Evolutionary conservation across 2,329 filamentous ascomycete genomes (phyloP), one percentile per base, ranked within the genome.

Genomic region (Ophiosphaerella herpotricha): DNA sequence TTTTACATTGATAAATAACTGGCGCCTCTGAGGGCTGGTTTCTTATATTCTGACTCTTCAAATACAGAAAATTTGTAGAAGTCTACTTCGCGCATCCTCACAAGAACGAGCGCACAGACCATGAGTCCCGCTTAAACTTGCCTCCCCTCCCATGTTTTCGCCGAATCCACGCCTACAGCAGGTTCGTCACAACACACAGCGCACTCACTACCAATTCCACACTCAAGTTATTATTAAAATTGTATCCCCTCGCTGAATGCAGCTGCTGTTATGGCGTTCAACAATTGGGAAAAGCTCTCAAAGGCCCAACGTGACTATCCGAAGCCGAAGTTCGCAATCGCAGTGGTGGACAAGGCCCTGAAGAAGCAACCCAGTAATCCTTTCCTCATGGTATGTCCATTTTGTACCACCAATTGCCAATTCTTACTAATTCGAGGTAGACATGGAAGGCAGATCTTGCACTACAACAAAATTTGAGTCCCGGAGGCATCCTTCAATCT

Each of bases 361-460:
- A 73, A 74, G 52, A 74, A 72, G 48, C 60, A 58, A 7, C 64
- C 70, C 14, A 58, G 62, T 21, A 71, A 74, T 42, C 67, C 71
- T n/a, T 74, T 70, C 54, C 55, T 73, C 24, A 42, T 63, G 40
- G 69, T 68, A 66, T 37, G 52, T 52, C 13, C 12, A 18, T 33
- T 14, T 14, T 11, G 3, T 8, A 42, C 5, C 12, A 39, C 13
- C 12, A 2, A 21, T 4, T 32, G 8, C 13, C 24, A 69, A 52
- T 52, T 73, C 26, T 41, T 61, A 35, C 67, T 70, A 39, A 48
- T 48, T 16, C 48, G 47, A 3, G 50, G 31, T 45, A 73, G 69
- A 55, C 64, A 41, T 73, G 70, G 70, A 65, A 66, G 54, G 62
- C 63, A 21, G 63, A 68, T 29, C 49, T 67, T 29, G 50, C 55